Evolutionary conservation across 2,329 filamentous ascomycete genomes (phyloP).

Genomic region (Aspergillus ustus): DNA sequence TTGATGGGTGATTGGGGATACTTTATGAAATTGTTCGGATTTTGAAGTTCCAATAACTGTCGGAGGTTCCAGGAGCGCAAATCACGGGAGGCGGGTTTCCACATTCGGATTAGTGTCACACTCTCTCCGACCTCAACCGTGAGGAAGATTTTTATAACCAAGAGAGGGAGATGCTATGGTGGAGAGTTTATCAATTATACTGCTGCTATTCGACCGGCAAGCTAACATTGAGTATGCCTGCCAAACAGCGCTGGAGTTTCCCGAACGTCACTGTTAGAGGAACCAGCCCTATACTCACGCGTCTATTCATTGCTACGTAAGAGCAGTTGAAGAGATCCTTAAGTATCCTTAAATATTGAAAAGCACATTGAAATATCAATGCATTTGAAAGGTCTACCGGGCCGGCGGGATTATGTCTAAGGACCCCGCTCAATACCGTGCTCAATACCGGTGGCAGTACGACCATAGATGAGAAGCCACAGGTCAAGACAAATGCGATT

Average conservation of each 20-base stretch:
- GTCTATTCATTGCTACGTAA: not conserved
- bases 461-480: not conserved
- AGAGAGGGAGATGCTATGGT: not conserved
- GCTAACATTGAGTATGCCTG: not conserved
- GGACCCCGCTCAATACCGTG: not conserved
- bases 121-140: not conserved
- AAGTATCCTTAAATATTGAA: not conserved
- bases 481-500: not conserved
- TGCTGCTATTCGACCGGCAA: not conserved
- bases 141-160: not conserved
- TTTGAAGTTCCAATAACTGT: not conserved
- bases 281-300: not conserved
- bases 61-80: not conserved
- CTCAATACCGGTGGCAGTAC: not conserved
- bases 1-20: conserved; percentile 4
- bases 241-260: not conserved
- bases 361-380: not conserved
- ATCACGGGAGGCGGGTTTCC: conserved; percentile 2
- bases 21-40: not conserved
- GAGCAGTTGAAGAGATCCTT: not conserved
- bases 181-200: not conserved
- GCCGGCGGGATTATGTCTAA: not conserved
- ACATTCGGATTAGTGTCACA: not conserved
- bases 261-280: not conserved
- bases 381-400: not conserved